Percentiles rank a stretch among this genome's conserved stretches.
These are phyloP conservation scores for Scheffersomyces segobiensis DNA, from an alignment of 1,139 yeast species.

Conservation along the genomic window DNA sequence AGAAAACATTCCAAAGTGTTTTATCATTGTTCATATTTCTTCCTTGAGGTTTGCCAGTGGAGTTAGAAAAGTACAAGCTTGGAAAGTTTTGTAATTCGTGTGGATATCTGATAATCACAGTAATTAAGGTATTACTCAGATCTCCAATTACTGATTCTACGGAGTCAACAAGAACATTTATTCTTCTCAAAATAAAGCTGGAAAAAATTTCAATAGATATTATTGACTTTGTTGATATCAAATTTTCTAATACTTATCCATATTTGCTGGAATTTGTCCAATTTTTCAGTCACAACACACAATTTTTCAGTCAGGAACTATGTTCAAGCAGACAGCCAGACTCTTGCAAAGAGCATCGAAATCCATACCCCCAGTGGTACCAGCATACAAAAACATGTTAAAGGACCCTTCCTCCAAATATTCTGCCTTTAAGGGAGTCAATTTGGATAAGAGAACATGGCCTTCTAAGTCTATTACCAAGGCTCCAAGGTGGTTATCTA, in stretches of 20 bases:
- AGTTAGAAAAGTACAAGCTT: no score
- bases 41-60: not conserved
- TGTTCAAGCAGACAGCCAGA: constrained; percentile 26
- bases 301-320: constrained; percentile 5
- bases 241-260: not conserved
- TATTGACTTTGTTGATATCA: not conserved
- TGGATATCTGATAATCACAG: not conserved
- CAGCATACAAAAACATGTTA: constrained; percentile 30
- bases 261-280: not conserved
- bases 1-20: not conserved
- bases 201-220: no score
- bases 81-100: not conserved
- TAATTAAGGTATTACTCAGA: not conserved
- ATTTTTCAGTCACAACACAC: not conserved
- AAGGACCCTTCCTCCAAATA: constrained; percentile 45
- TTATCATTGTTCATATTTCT: not conserved
- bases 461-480: constrained; percentile 39
- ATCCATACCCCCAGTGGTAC: constrained; percentile 13
- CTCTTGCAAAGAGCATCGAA: constrained; percentile 28
- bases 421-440: constrained; percentile 35
- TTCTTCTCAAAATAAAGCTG: no score
- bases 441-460: constrained; percentile 45
- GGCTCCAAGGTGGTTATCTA: constrained; percentile 52
- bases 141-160: not conserved
- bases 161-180: not conserved